Conservation (phyloP, 2,329 filamentous ascomycete species). For the Orbilia oligospora region DNA sequence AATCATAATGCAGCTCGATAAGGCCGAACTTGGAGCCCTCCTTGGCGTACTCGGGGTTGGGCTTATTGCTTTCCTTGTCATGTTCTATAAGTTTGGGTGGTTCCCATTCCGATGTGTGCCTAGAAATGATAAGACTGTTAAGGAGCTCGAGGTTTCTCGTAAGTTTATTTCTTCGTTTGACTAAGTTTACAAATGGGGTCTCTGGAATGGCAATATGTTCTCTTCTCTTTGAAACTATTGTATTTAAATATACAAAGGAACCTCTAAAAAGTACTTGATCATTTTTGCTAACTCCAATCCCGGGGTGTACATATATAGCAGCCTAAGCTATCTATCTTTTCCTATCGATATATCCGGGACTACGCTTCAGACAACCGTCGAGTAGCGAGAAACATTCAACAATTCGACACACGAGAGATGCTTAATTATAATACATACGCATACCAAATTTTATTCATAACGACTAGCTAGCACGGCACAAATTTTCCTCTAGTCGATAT, state of each 20-base stretch:
- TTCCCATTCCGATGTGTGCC: conserved; percentile 1
- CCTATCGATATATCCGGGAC: too few species aligned
- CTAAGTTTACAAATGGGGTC: too few species aligned
- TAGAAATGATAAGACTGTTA: conserved; percentile 27
- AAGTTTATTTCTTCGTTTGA: conserved; percentile 18
- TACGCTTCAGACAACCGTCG: too few species aligned
- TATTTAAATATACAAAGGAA: too few species aligned
- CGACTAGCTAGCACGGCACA: background rate
- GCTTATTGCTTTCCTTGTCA: conserved; percentile 28
- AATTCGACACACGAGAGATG: background rate
- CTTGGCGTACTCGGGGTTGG: conserved; percentile 42
- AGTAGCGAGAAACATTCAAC: too few species aligned
- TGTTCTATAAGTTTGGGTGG: conserved; percentile 59
- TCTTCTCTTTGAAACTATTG: too few species aligned
- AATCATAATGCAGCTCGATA: conserved; percentile 22
- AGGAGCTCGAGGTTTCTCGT: conserved; percentile 6
- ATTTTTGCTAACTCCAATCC: too few species aligned
- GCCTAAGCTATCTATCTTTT: too few species aligned
- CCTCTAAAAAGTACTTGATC: too few species aligned
- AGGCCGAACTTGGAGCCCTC: conserved; percentile 14
- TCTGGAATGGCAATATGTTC: too few species aligned
- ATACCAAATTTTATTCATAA: background rate
- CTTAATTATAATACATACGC: background rate
- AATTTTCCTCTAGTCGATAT: background rate
- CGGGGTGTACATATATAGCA: too few species aligned